A percentile compares a stretch with the other conserved stretches of the same genome.
Conservation (phyloP, 495 filamentous ascomycete species). For the Tirmania nivea region DNA sequence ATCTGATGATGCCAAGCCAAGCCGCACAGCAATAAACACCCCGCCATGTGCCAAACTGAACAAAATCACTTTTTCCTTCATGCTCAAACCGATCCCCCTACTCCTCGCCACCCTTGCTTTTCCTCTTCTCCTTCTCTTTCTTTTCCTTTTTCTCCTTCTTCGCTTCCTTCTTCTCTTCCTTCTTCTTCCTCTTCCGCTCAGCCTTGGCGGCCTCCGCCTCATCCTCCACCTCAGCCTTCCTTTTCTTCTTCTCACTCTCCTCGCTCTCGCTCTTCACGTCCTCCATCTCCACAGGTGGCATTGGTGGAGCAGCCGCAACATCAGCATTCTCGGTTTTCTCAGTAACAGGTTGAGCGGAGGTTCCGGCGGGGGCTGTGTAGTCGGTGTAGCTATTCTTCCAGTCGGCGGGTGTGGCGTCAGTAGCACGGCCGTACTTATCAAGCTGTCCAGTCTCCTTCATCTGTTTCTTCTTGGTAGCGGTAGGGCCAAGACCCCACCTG, state of each 20-base stretch:
- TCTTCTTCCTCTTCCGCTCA: conserved; percentile 38
- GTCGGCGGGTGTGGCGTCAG: conserved; percentile 74
- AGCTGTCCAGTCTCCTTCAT: conserved; percentile 93
- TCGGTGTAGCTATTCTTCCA: conserved; percentile 85
- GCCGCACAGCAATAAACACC: no score
- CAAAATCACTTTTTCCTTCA: no score
- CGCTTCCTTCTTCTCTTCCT: conserved; percentile 52
- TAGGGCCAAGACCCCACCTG: conserved; percentile 82
- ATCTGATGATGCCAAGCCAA: no score
- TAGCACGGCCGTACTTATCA: conserved; percentile 84
- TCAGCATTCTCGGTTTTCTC: conserved; percentile 25
- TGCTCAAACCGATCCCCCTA: no score
- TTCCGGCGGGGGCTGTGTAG: conserved; percentile 36
- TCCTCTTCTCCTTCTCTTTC: conserved; percentile 30
- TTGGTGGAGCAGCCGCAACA: conserved; percentile 21
- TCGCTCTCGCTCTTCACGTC: conserved; percentile 24
- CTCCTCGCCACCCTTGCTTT: conserved; percentile 21
- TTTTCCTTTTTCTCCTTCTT: conserved; percentile 57
- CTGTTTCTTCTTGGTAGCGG: conserved; percentile 92
- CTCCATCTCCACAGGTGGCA: conserved; percentile 19
- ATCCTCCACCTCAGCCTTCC: conserved; percentile 23
- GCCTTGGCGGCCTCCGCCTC: conserved; percentile 17
- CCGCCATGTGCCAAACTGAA: no score
- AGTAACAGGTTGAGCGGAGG: conserved; percentile 23
- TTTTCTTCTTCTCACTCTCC: conserved; percentile 3